phyloP scores from a whole-genome alignment of 1,139 yeast genomes.

The Saccharomycopsis hybrid region DNA sequence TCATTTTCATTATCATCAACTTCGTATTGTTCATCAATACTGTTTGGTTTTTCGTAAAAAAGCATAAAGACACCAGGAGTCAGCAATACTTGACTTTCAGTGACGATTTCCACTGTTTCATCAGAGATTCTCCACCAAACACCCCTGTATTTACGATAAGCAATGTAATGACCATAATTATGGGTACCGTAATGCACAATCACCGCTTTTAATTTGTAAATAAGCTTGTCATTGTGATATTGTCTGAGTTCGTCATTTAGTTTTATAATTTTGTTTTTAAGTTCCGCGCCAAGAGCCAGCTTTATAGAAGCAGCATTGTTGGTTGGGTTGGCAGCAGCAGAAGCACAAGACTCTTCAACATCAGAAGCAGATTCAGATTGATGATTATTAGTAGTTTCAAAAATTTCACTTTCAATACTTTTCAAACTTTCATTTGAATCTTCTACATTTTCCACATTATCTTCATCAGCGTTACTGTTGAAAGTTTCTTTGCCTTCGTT shows the following conservation, averaged over 20 bases:
- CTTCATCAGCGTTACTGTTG: neutral
- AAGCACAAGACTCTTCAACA: slow-evolving; percentile 4
- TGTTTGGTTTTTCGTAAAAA: slow-evolving; percentile 64
- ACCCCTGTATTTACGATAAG: slow-evolving; percentile 73
- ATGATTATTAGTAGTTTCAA: slow-evolving; percentile 18
- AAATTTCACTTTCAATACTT: slow-evolving; percentile 22
- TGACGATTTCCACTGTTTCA: slow-evolving; percentile 74
- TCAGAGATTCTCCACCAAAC: slow-evolving; percentile 95
- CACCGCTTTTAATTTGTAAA: slow-evolving; percentile 72
- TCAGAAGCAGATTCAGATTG: slow-evolving; percentile 18
- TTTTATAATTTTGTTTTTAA: slow-evolving; percentile 4
- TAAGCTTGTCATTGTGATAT: slow-evolving; percentile 26
- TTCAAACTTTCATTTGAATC: neutral
- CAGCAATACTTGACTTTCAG: slow-evolving; percentile 69
- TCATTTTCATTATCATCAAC: slow-evolving; percentile 8
- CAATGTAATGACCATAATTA: slow-evolving; percentile 90
- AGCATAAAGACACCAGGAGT: slow-evolving; percentile 91
- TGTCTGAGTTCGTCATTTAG: slow-evolving; percentile 11
- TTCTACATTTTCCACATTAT: neutral
- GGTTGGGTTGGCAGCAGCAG: neutral
- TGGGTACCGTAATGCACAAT: slow-evolving; percentile 92
- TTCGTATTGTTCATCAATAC: slow-evolving; percentile 27
- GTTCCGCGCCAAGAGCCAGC: slow-evolving; percentile 4
- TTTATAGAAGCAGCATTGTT: neutral
- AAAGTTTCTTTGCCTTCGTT: neutral